These are phyloP conservation scores for Xerophyta viscosa DNA, from an alignment of 106 monocot species.

Conservation along the genomic window DNA sequence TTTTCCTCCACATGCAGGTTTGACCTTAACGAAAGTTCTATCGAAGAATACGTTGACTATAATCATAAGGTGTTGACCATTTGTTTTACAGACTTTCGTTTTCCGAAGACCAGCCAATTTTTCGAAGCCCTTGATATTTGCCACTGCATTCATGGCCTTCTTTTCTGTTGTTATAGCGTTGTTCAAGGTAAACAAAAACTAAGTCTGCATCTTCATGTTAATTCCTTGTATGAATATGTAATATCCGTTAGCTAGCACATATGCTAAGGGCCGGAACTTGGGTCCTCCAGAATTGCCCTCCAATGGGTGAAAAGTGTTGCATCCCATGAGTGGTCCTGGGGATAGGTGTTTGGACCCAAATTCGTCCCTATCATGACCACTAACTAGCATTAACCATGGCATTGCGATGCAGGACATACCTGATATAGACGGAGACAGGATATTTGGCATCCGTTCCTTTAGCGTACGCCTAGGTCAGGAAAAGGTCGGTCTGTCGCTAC, in stretches of 20 bases:
- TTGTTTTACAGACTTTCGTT: constrained; percentile 68
- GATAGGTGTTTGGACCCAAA: too few relatives aligned
- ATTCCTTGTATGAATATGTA: neutral
- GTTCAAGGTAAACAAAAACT: constrained; percentile 98
- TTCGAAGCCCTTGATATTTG: constrained; percentile 88
- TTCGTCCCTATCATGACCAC: too few relatives aligned
- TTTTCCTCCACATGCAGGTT: constrained; percentile 97
- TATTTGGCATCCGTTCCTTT: constrained; percentile 90
- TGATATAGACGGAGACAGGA: constrained; percentile 89
- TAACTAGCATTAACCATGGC: too few relatives aligned
- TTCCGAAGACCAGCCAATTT: constrained; percentile 62
- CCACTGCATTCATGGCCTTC: constrained; percentile 98
- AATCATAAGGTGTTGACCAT: too few relatives aligned
- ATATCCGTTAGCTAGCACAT: too few relatives aligned
- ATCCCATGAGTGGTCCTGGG: too few relatives aligned
- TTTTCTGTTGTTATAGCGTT: constrained; percentile 98
- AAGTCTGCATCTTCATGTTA: neutral
- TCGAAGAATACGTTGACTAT: too few relatives aligned
- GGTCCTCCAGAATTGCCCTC: too few relatives aligned
- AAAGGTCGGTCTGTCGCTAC: constrained; percentile 47
- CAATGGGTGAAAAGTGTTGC: too few relatives aligned
- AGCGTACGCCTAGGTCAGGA: constrained; percentile 86
- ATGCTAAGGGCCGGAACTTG: too few relatives aligned
- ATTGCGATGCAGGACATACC: constrained; percentile 80
- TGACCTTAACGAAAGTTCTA: neutral